phyloP scores from a whole-genome alignment of 176 grass and related monocot genomes.

The Paspalum notatum region DNA sequence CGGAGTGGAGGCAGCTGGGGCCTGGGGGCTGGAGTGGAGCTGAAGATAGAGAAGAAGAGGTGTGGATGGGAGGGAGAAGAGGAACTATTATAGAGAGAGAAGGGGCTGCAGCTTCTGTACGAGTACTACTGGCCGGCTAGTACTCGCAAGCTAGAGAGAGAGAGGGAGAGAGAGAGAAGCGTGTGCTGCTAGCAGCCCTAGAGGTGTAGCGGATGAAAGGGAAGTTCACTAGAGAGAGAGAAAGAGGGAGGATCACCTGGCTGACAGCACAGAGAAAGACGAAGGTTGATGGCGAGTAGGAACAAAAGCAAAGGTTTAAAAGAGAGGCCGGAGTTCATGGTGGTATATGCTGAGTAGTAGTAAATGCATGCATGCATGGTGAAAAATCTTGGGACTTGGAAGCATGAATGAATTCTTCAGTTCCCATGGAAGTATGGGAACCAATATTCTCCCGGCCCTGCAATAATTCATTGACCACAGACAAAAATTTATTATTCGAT shows the following conservation, averaged over 20 bases:
- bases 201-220: constrained; percentile 51
- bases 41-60: constrained; percentile 42
- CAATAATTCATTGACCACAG: constrained; percentile 34
- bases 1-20: neutral
- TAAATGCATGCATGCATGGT: constrained; percentile 39
- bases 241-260: constrained; percentile 45
- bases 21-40: constrained; percentile 20
- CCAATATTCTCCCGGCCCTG: constrained; percentile 40
- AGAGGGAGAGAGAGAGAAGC: constrained; percentile 43
- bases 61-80: constrained; percentile 38
- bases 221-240: constrained; percentile 53
- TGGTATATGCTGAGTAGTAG: neutral
- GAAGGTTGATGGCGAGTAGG: constrained; percentile 36
- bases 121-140: neutral
- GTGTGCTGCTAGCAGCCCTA: constrained; percentile 52
- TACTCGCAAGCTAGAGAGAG: constrained; percentile 8
- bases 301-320: constrained; percentile 46
- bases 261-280: constrained; percentile 32
- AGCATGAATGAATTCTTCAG: constrained; percentile 27
- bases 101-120: constrained; percentile 1
- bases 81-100: constrained; percentile 53
- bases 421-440: constrained; percentile 45
- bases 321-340: constrained; percentile 15
- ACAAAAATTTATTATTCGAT: constrained; percentile 34
- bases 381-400: constrained; percentile 52